These are phyloP conservation scores for Podospora fimiseda DNA, from an alignment of 495 filamentous ascomycete species.

Conservation along the genomic window DNA sequence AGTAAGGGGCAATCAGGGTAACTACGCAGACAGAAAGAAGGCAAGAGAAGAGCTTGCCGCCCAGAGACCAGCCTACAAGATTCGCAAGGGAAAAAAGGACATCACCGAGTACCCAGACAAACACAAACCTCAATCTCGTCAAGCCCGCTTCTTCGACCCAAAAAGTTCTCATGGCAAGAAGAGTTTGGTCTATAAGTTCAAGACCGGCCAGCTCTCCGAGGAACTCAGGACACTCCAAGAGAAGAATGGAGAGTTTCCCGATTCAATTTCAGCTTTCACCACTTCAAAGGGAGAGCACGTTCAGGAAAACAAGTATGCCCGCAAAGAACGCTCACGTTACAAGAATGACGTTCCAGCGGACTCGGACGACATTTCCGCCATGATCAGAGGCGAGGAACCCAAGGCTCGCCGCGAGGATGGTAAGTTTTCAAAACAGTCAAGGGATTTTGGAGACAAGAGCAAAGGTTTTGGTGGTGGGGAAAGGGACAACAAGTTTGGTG, in stretches of 20 bases:
- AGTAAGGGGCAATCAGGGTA: constrained; percentile 13
- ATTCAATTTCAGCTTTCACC: not conserved
- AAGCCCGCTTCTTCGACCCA: constrained; percentile 38
- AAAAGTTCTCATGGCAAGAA: constrained; percentile 37
- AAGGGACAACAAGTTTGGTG: not conserved
- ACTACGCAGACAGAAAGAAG: constrained; percentile 22
- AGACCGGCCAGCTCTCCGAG: constrained; percentile 21
- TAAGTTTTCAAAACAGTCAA: not conserved
- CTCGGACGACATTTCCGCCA: not conserved
- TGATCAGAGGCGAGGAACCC: not conserved
- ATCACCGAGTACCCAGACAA: constrained; percentile 30
- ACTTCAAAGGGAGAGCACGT: not conserved
- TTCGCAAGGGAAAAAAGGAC: constrained; percentile 42
- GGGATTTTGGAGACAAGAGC: not conserved
- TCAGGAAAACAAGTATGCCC: not conserved
- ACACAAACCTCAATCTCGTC: constrained; percentile 29
- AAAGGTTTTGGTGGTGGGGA: not conserved
- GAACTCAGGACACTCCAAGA: constrained; percentile 10
- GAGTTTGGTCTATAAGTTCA: constrained; percentile 39
- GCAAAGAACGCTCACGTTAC: not conserved
- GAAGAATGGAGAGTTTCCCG: not conserved
- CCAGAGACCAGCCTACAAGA: constrained; percentile 26
- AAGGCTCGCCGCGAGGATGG: not conserved
- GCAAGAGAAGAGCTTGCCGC: constrained; percentile 14
- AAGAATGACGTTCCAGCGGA: not conserved